Evolutionary conservation across 2,329 filamentous ascomycete genomes (phyloP).

Genomic region (Cyanodermella asteris): DNA sequence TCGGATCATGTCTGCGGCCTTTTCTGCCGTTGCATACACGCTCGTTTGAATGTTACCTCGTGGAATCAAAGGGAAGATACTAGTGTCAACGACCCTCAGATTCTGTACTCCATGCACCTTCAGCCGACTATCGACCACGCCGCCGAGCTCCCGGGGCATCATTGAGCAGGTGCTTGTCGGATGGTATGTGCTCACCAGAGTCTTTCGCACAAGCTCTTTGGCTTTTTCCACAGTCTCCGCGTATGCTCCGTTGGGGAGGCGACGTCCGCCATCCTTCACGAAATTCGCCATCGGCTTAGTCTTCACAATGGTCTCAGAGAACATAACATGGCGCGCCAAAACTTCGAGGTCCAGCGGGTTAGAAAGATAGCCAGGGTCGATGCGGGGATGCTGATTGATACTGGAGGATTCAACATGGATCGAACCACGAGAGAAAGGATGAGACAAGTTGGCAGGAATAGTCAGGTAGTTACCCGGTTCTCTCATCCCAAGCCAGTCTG

Average conservation of each 20-base stretch:
- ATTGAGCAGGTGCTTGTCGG: not conserved
- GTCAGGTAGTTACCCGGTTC: constrained; percentile 14
- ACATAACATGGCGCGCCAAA: constrained; percentile 11
- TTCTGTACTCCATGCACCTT: constrained; percentile 10
- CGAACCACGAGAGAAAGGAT: constrained; percentile 24
- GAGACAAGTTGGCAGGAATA: constrained; percentile 13
- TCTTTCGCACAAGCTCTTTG: constrained; percentile 9
- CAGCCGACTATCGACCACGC: constrained; percentile 1
- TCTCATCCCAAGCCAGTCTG: constrained; percentile 14
- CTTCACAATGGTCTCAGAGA: not conserved
- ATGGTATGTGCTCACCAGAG: constrained; percentile 11
- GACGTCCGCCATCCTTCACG: too few relatives aligned
- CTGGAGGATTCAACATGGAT: constrained; percentile 18
- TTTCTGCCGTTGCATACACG: constrained; percentile 10
- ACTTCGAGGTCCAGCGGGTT: constrained; percentile 17
- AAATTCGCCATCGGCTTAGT: too few relatives aligned
- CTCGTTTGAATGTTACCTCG: constrained; percentile 1
- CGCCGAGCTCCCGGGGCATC: not conserved
- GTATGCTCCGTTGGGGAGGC: not conserved
- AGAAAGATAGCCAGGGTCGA: constrained; percentile 24
- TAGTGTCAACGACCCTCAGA: constrained; percentile 22
- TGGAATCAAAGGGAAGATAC: constrained; percentile 22
- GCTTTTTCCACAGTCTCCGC: not conserved
- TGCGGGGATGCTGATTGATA: constrained; percentile 17
- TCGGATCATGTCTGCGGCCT: constrained; percentile 10